Base-by-base conservation (phyloP, 495 filamentous ascomycete genomes). In the Penicillium coprophilum region DNA sequence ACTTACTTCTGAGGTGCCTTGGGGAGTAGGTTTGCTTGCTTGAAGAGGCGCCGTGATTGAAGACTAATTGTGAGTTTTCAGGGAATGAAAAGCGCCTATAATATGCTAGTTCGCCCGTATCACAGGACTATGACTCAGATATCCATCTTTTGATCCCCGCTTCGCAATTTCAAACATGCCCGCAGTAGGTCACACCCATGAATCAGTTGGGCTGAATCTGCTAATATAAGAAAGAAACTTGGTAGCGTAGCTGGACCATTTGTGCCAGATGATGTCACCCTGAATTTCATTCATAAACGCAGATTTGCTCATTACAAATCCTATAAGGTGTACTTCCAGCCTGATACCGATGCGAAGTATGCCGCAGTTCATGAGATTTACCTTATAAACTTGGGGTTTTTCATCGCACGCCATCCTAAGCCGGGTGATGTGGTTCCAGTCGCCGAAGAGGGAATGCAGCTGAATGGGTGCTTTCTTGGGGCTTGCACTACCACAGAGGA, bases 161-260 rank as follows among this genome's bases (percentile, higher is more conserved):
- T 80, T 80, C 58, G 76, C 77, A 1, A 75, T 79, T 41, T 64
- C 65, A 10, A 80, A 80, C 40, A 80, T 80, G 78, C 73, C 69
- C 4, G 15, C 34, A 2, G 34, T 36, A 76, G 76, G 15, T 74
- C 75, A 62, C 27, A 9, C 1, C 34, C 15, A 38, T 17, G 17
- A 17, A n/a, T 0, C 15, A 38, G 15, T 17, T 38, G 6, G 34
- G 34, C 6, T 7, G 17, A 38, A 17, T 38, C 9, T 62, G 57
- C 13, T 27, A 43, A 38, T 19, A 17, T 23, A 12, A 15, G 4
- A 31, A 32, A 76, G 71, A 76, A 80, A 49, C 71, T 80, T 54
- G 77, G 77, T 6, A 76, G 69, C 11, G 67, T 80, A n/a, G 73
- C 70, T 6, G 77, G 69, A 6, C 59, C 75, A 10, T 78, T 77